Conservation (phyloP, 345 rosid genomes). For the Ceriops tagal region DNA sequence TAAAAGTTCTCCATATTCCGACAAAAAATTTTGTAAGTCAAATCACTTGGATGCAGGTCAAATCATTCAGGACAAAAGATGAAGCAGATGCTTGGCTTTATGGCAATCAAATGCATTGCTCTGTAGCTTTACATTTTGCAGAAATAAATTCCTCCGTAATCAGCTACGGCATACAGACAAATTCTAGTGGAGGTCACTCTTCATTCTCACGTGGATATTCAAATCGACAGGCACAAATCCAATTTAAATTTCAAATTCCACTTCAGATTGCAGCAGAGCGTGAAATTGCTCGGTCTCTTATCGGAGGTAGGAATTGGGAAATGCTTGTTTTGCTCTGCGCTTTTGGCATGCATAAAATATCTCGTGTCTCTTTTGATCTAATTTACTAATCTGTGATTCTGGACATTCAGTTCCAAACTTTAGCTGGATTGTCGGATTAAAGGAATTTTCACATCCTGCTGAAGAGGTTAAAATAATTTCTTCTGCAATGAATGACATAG, state of each 20-base stretch:
- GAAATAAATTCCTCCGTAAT: constrained; percentile 52
- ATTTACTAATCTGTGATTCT: constrained; percentile 8
- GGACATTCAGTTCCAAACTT: constrained; percentile 50
- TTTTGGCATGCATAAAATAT: not conserved
- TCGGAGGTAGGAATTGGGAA: constrained; percentile 48
- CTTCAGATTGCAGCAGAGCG: constrained; percentile 93
- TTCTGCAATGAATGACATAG: constrained; percentile 45
- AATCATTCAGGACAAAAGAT: constrained; percentile 40
- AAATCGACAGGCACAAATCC: constrained; percentile 49
- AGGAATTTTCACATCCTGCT: constrained; percentile 86
- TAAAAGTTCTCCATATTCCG: too few relatives aligned
- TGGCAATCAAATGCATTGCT: constrained; percentile 50
- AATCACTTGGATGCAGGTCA: constrained; percentile 40
- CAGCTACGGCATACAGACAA: constrained; percentile 80
- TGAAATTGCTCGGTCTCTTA: constrained; percentile 75
- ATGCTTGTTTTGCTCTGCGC: not conserved
- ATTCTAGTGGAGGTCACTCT: constrained; percentile 48
- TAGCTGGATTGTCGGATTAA: constrained; percentile 72
- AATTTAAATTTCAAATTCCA: constrained; percentile 80
- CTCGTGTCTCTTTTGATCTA: not conserved
- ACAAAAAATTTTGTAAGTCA: not conserved
- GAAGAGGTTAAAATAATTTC: constrained; percentile 2
- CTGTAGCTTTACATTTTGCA: constrained; percentile 72
- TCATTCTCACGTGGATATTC: constrained; percentile 22
- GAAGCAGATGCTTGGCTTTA: constrained; percentile 72